Evolutionary conservation across 1,284 basidiomycete genomes (phyloP), one percentile per base, ranked within the genome.

Genomic region (Athelia psychrophila): DNA sequence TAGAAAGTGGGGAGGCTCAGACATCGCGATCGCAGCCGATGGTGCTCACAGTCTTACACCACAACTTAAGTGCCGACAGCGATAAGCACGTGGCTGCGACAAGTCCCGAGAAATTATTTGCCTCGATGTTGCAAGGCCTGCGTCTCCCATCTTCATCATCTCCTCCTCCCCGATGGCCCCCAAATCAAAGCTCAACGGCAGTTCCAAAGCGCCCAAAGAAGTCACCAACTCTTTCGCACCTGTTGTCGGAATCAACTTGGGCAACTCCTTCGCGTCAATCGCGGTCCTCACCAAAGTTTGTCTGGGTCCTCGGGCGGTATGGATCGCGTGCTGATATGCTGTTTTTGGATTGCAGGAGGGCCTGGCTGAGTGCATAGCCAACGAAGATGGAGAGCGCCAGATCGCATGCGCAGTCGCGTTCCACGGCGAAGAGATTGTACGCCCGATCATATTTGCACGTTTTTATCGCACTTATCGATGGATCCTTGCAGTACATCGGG

Each of bases 311-410:
- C 52, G 47, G 3, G 18, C 40, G 42, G 44, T 25, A 24, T 5
- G 45, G 5, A 18, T 49, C 30, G 27, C 27, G 27, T 30, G 5
- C 5, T 30, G 13, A 30, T 30, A 30, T 30, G 27, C 6, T 30
- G 57, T 56, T 47, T 48, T 46, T 33, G 42, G 22, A 35, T 51
- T 9, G 35, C 60, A 94, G 91, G 92, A 95, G 72, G 92, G 92
- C 22, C 76, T 88, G 42, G 86, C 95, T 30, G 91, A 93, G 66
- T 95, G 92, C 67, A 98, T 99, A 58, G 96, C 96, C 22, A 98
- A 98, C 70, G 95, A 99, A 70, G 96, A 98, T 65, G 96, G 96
- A 47, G 96, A 98, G 69, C 87, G 96, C 38, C 97, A 99, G 74
- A 97, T 99, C 64, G 95, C 95, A 0, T 95, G 92, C 64, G 93